Conservation (phyloP, 352 stramenopile species). For the Globisporangium echinulatum region DNA sequence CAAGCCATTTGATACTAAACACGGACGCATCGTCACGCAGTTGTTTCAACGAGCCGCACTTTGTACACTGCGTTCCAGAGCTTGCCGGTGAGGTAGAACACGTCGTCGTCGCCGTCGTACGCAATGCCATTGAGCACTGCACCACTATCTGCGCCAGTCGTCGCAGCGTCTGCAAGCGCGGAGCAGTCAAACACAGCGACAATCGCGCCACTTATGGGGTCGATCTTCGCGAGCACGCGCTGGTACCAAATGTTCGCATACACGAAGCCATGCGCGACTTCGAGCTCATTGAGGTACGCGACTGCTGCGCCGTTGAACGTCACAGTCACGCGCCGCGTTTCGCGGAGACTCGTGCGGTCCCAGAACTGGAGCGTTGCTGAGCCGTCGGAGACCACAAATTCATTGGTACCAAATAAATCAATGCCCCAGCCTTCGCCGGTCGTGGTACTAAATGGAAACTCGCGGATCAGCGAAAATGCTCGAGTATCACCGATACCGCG, state of each 20-base stretch:
- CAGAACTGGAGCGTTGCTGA: conserved; percentile 89
- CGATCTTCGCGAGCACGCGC: conserved; percentile 89
- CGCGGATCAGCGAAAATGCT: conserved; percentile 28
- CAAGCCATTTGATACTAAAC: no score
- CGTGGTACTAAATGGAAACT: conserved; percentile 74
- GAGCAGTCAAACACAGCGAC: conserved; percentile 87
- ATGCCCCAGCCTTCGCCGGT: conserved; percentile 92
- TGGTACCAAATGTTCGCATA: conserved; percentile 95
- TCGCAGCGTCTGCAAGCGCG: conserved; percentile 47
- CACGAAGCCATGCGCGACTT: conserved; percentile 88
- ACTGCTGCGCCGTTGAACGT: conserved; percentile 39
- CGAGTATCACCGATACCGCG: conserved; percentile 9
- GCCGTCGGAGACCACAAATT: conserved; percentile 86
- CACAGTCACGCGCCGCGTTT: conserved; percentile 69
- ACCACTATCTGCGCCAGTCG: conserved; percentile 36
- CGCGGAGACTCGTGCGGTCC: conserved; percentile 72
- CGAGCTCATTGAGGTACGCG: conserved; percentile 90
- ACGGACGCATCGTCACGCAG: no score
- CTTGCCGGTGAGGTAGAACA: conserved; percentile 93
- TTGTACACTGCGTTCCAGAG: conserved; percentile 90
- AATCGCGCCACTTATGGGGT: conserved; percentile 78
- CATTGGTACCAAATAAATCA: conserved; percentile 45
- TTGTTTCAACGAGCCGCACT: conserved; percentile 53
- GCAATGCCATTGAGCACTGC: conserved; percentile 94
- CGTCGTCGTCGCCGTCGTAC: conserved; percentile 82